Conservation (phyloP, 371 early-diverging fungal species). For the Mucor piriformis region DNA sequence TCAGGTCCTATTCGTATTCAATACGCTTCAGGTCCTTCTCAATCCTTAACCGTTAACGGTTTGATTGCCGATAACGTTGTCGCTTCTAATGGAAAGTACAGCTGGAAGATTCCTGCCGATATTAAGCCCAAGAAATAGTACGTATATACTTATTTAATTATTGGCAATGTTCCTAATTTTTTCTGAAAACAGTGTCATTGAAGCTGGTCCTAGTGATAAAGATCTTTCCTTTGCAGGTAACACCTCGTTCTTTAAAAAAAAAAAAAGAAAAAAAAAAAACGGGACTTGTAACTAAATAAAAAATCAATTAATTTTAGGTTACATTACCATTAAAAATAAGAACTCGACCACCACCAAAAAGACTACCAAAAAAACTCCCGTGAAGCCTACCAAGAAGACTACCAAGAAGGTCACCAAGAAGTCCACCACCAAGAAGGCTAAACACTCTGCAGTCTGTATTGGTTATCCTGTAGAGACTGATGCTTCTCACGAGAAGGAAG, state of each 20-base stretch:
- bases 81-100: slow-evolving; percentile 35
- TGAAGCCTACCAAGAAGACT: slow-evolving; percentile 12
- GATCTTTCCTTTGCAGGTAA: slow-evolving; percentile 53
- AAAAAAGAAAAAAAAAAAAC: neutral
- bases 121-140: slow-evolving; percentile 42
- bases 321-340: slow-evolving; percentile 7
- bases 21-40: slow-evolving; percentile 48
- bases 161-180: neutral
- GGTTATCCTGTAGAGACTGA: neutral
- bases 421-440: slow-evolving; percentile 3
- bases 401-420: slow-evolving; percentile 17
- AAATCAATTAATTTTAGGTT: slow-evolving; percentile 6
- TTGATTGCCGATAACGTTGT: slow-evolving; percentile 40
- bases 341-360: slow-evolving; percentile 11
- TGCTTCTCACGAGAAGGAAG: too few species aligned
- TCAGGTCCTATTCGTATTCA: slow-evolving; percentile 32
- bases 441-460: neutral
- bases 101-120: slow-evolving; percentile 40
- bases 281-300: neutral
- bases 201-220: slow-evolving; percentile 40
- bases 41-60: slow-evolving; percentile 36
- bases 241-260: slow-evolving; percentile 1
- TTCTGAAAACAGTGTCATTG: slow-evolving; percentile 35
- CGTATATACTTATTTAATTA: too few species aligned
- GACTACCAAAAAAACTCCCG: slow-evolving; percentile 4